phyloP scores from a whole-genome alignment of 768 basidiomycete genomes.

The Rhizopogon roseolus region DNA sequence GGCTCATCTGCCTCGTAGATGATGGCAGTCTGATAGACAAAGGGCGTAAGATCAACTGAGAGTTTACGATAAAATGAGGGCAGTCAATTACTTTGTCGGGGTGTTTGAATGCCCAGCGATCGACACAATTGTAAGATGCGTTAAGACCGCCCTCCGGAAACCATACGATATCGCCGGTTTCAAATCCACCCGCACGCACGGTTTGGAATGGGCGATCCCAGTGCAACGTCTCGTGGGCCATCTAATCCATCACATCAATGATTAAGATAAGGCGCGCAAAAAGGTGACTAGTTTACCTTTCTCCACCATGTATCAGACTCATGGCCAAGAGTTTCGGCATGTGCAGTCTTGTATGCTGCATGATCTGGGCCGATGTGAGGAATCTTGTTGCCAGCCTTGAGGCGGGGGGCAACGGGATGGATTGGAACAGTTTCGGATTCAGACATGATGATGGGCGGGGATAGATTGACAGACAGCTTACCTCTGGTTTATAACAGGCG shows the following conservation, averaged over 20 bases:
- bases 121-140: constrained; percentile 96
- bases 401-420: constrained; percentile 75
- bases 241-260: constrained; percentile 28
- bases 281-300: constrained; percentile 41
- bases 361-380: constrained; percentile 81
- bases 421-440: constrained; percentile 33
- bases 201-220: constrained; percentile 91
- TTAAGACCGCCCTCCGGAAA: constrained; percentile 94
- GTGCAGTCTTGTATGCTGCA: constrained; percentile 64
- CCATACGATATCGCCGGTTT: constrained; percentile 87
- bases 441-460: constrained; percentile 29
- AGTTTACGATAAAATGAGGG: neutral
- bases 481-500: constrained; percentile 3
- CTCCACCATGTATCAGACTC: constrained; percentile 87
- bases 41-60: neutral
- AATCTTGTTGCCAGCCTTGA: constrained; percentile 55
- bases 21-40: constrained; percentile 68
- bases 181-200: constrained; percentile 79
- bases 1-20: constrained; percentile 99
- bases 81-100: constrained; percentile 62
- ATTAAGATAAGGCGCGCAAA: neutral
- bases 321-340: constrained; percentile 68
- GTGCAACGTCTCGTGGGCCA: constrained; percentile 70
- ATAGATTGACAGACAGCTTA: neutral
- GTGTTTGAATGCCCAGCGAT: constrained; percentile 89